These are phyloP conservation scores for Solanum dulcamara DNA, from an alignment of 257 asterid genomes.

Conservation along the genomic window DNA sequence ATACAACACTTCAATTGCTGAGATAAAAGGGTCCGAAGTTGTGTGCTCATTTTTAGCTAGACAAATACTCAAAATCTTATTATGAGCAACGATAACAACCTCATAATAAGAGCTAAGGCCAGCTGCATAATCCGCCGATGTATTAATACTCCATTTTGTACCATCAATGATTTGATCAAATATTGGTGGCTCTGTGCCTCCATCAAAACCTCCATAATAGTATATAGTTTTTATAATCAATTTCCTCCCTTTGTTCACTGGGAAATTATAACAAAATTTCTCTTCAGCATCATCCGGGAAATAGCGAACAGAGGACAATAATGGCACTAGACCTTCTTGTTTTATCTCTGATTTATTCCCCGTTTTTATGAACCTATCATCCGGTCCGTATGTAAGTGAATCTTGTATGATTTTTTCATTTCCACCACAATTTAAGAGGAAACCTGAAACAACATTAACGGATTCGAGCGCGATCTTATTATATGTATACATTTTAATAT, in stretches of 20 bases:
- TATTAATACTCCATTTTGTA: conserved; percentile 71
- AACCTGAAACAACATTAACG: conserved; percentile 28
- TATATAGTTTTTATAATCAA: conserved; percentile 47
- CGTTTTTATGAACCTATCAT: conserved; percentile 31
- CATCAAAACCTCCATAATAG: conserved; percentile 78
- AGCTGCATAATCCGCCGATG: conserved; percentile 51
- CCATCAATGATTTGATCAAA: conserved; percentile 91
- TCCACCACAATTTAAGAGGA: conserved; percentile 58
- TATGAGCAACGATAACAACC: conserved; percentile 46
- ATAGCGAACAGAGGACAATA: conserved; percentile 43
- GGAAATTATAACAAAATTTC: conserved; percentile 55
- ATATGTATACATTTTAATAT: background rate
- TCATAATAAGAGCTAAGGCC: conserved; percentile 67
- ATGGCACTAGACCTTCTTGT: conserved; percentile 31
- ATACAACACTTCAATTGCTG: conserved; percentile 54
- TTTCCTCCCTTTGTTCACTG: conserved; percentile 44
- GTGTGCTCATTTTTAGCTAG: conserved; percentile 63
- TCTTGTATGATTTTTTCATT: conserved; percentile 25
- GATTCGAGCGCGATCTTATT: background rate
- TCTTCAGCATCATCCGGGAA: conserved; percentile 38
- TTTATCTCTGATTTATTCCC: conserved; percentile 47
- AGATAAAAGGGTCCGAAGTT: conserved; percentile 54
- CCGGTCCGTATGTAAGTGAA: conserved; percentile 37
- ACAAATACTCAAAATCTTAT: conserved; percentile 42
- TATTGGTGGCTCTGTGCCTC: conserved; percentile 67